These are phyloP conservation scores for Podila epigama DNA, from an alignment of 192 early-diverging fungal genomes.

Conservation along the genomic window DNA sequence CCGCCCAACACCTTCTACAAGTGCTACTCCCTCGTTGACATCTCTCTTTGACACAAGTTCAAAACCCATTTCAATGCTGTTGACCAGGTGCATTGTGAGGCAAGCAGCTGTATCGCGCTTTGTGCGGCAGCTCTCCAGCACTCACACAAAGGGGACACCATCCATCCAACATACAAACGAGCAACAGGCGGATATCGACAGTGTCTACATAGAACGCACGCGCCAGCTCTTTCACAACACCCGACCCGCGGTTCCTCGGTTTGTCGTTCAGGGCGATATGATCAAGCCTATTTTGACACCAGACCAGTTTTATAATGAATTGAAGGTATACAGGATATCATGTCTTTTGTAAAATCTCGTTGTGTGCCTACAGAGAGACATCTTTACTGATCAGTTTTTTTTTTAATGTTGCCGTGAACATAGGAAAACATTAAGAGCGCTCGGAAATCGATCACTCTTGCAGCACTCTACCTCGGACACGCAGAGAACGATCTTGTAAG, in stretches of 20 bases:
- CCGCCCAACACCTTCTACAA: too few relatives aligned
- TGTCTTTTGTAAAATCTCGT: slow-evolving; percentile 23
- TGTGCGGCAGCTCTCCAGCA: neutral
- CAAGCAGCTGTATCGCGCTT: neutral
- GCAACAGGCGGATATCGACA: too few relatives aligned
- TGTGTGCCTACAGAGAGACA: neutral
- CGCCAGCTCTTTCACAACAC: slow-evolving; percentile 25
- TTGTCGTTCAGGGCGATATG: slow-evolving; percentile 45
- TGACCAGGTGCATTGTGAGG: neutral
- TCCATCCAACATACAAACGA: slow-evolving; percentile 1
- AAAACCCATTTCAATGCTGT: neutral
- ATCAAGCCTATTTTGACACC: slow-evolving; percentile 52
- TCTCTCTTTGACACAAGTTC: neutral
- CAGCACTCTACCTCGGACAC: slow-evolving; percentile 90
- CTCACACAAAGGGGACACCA: neutral
- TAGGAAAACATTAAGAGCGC: slow-evolving; percentile 76
- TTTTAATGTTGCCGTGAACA: neutral
- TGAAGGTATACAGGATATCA: slow-evolving; percentile 50
- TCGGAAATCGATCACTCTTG: slow-evolving; percentile 76
- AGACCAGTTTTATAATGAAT: slow-evolving; percentile 54
- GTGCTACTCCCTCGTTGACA: too few relatives aligned
- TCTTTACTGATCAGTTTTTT: neutral
- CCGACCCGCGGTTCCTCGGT: slow-evolving; percentile 31
- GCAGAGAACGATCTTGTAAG: slow-evolving; percentile 80
- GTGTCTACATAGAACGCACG: slow-evolving; percentile 14